Evolutionary conservation across 352 stramenopile species (phyloP), one percentile per base, ranked within the genome.

Genomic region (Globisporangium viniferum): DNA sequence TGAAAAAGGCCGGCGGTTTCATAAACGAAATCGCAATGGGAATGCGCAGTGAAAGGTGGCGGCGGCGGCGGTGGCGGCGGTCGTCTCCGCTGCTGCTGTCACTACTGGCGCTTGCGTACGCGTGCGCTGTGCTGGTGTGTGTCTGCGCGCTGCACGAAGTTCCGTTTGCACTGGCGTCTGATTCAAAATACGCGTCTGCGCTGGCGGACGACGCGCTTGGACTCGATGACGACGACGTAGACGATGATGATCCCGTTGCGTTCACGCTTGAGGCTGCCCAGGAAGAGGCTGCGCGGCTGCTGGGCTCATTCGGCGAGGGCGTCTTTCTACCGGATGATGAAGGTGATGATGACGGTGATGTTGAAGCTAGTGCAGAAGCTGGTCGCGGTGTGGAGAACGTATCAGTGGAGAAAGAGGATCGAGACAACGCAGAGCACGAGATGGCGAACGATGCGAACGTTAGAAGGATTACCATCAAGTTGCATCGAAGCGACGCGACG

Each of bases 251-350:
- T 31, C 29, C 55, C n/a, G 41, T 51, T 51, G 51, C 59, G 35
- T 51, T 67, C 29, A 41, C 66, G 14, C 61, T 71, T 29, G 66
- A 60, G 24, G 59, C 66, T 18, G 66, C 66, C 15, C 51, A 67
- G 39, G 36, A 48, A 22, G 58, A 71, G 18, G 66, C 66, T 2
- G 51, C 66, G 29, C 66, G 59, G 6, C 31, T 71, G 66, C 59
- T 71, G 66, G 39, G 46, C 31, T 36, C 53, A 20, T 54, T 49
- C 20, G 22, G 44, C 41, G n/a, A 36, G 14, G 36, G 46, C 35
- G 49, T 39, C 18, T 55, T 41, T 7, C 9, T 55, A 31, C 9
- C 14, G 27, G 56, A 39, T 9, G 36, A 58, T 1, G 39, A 58
- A 2, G 58, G 31, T 3, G 0, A 27, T 7, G 10, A 10, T 6